A percentile compares a stretch with the other conserved stretches of the same genome.
phyloP scores from a whole-genome alignment of 2,329 filamentous ascomycete genomes.

The Cercospora zeae-maydis region DNA sequence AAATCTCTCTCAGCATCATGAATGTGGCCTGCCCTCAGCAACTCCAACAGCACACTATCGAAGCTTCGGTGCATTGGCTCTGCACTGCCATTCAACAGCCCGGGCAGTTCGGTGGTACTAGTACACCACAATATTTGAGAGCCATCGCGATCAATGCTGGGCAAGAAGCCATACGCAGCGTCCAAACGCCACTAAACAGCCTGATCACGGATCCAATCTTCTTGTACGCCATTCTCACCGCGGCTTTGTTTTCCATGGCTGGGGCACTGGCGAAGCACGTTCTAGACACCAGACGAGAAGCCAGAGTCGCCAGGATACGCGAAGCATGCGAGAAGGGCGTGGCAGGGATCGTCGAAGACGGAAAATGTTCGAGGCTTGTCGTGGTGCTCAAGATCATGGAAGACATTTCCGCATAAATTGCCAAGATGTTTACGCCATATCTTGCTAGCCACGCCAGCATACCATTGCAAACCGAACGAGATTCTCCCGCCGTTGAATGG shows the following conservation, averaged over 20 bases:
- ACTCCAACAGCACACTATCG: neutral
- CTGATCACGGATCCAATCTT: neutral
- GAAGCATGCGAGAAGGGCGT: neutral
- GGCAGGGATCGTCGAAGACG: neutral
- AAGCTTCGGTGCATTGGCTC: neutral
- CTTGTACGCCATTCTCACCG: neutral
- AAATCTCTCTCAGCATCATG: conserved; percentile 1
- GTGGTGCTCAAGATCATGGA: neutral
- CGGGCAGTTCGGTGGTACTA: neutral
- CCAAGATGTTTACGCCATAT: neutral
- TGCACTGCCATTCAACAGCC: neutral
- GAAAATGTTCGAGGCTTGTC: neutral
- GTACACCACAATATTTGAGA: neutral
- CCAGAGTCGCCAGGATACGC: neutral
- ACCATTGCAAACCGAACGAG: neutral
- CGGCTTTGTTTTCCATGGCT: neutral
- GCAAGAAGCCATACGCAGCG: neutral
- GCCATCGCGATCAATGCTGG: neutral
- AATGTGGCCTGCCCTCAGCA: neutral
- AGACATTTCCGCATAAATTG: neutral
- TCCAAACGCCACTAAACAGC: neutral
- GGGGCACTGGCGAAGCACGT: neutral
- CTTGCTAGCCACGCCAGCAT: neutral
- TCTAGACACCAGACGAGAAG: neutral
- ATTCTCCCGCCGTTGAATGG: neutral